These are phyloP conservation scores for Saturnispora besseyi DNA, from an alignment of 805 yeast species.

Conservation along the genomic window DNA sequence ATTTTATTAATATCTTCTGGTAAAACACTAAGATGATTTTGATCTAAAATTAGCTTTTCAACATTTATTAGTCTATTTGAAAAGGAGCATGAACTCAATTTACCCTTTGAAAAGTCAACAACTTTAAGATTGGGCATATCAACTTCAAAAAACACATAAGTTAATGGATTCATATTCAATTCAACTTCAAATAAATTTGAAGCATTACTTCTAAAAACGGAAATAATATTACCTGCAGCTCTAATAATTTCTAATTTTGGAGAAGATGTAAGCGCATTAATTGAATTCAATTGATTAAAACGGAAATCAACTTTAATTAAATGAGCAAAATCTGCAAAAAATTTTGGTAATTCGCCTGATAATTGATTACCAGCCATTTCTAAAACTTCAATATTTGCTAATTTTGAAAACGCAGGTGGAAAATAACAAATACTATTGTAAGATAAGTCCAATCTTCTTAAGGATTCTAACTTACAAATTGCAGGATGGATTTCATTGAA, in stretches of 20 bases:
- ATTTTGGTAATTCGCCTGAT: slow-evolving; percentile 40
- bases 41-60: slow-evolving; percentile 67
- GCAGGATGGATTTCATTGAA: slow-evolving; percentile 57
- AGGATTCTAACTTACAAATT: slow-evolving; percentile 46
- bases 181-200: slow-evolving; percentile 58
- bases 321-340: slow-evolving; percentile 42
- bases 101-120: slow-evolving; percentile 74
- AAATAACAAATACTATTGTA: slow-evolving; percentile 60
- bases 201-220: slow-evolving; percentile 57
- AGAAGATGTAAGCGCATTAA: slow-evolving; percentile 47
- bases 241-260: slow-evolving; percentile 63
- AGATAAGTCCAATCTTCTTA: slow-evolving; percentile 67
- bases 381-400: slow-evolving; percentile 56
- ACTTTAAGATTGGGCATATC: slow-evolving; percentile 53
- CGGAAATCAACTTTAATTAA: slow-evolving; percentile 70
- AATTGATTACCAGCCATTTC: slow-evolving; percentile 69
- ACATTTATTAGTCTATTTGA: slow-evolving; percentile 53
- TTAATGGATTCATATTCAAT: slow-evolving; percentile 77
- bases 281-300: slow-evolving; percentile 50
- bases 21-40: slow-evolving; percentile 69
- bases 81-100: slow-evolving; percentile 66
- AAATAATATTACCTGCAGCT: slow-evolving; percentile 66
- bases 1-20: slow-evolving; percentile 62
- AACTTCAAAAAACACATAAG: slow-evolving; percentile 49
- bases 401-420: slow-evolving; percentile 52